Evolutionary conservation across 371 early-diverging fungal species (phyloP).

Genomic region (Mucor racemosus): DNA sequence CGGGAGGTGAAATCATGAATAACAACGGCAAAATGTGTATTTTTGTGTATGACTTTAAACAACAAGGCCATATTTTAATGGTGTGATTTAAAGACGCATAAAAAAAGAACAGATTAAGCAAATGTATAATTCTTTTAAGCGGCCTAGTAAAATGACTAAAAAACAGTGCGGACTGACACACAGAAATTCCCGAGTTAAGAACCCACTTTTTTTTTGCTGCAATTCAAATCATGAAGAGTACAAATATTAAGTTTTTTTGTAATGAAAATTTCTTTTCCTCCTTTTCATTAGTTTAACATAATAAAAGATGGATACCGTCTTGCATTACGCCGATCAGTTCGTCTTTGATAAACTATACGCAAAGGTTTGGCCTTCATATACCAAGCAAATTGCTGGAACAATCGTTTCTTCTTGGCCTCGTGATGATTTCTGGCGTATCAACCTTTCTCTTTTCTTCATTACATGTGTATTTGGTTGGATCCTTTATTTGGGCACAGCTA

Average conservation of each 20-base stretch:
- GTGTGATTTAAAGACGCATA: neutral
- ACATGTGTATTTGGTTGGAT: conserved; percentile 74
- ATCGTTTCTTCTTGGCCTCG: conserved; percentile 51
- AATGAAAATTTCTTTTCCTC: neutral
- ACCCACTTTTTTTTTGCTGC: conserved; percentile 12
- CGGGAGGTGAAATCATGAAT: neutral
- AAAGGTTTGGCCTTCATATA: conserved; percentile 29
- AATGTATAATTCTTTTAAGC: neutral
- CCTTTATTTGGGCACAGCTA: conserved; percentile 81
- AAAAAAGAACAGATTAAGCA: neutral
- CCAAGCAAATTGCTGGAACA: conserved; percentile 35
- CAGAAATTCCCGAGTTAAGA: conserved; percentile 24
- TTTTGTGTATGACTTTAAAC: neutral
- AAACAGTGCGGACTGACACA: conserved; percentile 27
- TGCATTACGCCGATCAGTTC: conserved; percentile 66
- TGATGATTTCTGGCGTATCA: conserved; percentile 72
- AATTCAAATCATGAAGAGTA: conserved; percentile 14
- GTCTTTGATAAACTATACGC: conserved; percentile 63
- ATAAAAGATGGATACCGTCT: conserved; percentile 72
- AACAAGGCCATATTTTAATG: neutral
- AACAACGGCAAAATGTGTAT: too few relatives aligned
- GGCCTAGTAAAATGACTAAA: neutral
- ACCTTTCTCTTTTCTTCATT: conserved; percentile 69
- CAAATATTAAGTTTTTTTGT: conserved; percentile 12
- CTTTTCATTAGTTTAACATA: conserved; percentile 8